Conservation (phyloP, 441 rosid species). For the Manihot esculenta region DNA sequence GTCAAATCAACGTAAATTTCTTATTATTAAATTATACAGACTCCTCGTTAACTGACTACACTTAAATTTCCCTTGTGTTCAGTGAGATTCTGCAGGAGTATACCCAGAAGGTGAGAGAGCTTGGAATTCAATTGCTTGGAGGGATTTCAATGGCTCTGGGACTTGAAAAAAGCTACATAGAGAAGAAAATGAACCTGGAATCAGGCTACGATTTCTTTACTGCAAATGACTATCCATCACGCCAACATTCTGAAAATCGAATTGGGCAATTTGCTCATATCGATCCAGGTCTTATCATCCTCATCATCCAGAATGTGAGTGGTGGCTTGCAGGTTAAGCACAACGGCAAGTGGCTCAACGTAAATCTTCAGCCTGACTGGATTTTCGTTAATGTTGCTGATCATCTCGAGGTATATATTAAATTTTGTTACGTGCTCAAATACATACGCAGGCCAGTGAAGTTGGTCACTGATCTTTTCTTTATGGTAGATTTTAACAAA, state of each 20-base stretch:
- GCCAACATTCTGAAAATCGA: constrained; percentile 7
- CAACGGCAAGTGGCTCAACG: constrained; percentile 21
- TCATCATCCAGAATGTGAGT: constrained; percentile 16
- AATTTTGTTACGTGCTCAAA: background rate
- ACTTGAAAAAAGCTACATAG: constrained; percentile 7
- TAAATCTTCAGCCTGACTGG: constrained; percentile 10
- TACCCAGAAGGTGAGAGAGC: constrained; percentile 8
- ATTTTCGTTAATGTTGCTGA: constrained; percentile 21
- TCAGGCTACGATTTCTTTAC: constrained; percentile 18
- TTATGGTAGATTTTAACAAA: constrained; percentile 12
- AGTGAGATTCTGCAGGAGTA: constrained; percentile 15
- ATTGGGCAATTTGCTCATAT: constrained; percentile 19
- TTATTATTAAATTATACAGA: background rate
- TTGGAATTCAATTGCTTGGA: constrained; percentile 15
- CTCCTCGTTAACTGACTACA: background rate
- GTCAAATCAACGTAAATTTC: background rate
- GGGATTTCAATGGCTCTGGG: constrained; percentile 19
- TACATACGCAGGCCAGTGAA: too few relatives aligned
- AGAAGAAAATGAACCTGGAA: constrained; percentile 16
- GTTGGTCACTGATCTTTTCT: background rate
- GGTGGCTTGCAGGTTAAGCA: constrained; percentile 23
- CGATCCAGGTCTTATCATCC: constrained; percentile 17
- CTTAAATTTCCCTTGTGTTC: background rate
- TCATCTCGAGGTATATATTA: constrained; percentile 18
- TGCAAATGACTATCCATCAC: constrained; percentile 22